Conservation (phyloP, 805 yeast species). For the Saccharomycopsis selenospora region DNA sequence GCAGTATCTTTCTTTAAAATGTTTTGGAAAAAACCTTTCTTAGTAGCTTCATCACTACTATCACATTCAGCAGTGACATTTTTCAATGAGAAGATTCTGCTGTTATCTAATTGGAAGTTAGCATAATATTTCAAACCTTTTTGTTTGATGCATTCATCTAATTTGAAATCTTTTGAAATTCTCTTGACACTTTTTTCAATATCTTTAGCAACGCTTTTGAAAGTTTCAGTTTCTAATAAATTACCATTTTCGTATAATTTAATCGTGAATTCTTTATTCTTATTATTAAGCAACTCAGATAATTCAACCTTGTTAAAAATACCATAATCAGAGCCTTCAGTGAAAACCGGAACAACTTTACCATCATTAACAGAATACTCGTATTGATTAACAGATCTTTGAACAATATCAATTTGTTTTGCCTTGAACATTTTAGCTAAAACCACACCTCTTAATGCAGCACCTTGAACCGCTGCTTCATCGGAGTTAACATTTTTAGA, state of each 20-base stretch:
- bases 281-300: constrained; percentile 27
- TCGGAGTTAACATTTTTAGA: constrained; percentile 90
- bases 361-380: constrained; percentile 16
- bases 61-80: constrained; percentile 40
- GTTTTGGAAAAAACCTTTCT: constrained; percentile 18
- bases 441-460: constrained; percentile 75
- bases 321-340: constrained; percentile 37
- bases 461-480: constrained; percentile 88
- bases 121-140: constrained; percentile 33
- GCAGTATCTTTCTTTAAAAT: constrained; percentile 11
- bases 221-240: constrained; percentile 22
- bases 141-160: constrained; percentile 12
- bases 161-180: constrained; percentile 9
- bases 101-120: constrained; percentile 39
- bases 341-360: constrained; percentile 33
- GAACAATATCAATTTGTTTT: constrained; percentile 52
- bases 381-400: constrained; percentile 46
- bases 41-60: neutral
- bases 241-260: constrained; percentile 23
- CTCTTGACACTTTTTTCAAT: constrained; percentile 9
- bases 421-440: constrained; percentile 63
- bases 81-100: constrained; percentile 43
- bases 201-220: constrained; percentile 9
- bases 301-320: constrained; percentile 32
- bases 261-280: constrained; percentile 16